phyloP scores from a whole-genome alignment of 2,329 filamentous ascomycete species.

The Colletotrichum agaves region DNA sequence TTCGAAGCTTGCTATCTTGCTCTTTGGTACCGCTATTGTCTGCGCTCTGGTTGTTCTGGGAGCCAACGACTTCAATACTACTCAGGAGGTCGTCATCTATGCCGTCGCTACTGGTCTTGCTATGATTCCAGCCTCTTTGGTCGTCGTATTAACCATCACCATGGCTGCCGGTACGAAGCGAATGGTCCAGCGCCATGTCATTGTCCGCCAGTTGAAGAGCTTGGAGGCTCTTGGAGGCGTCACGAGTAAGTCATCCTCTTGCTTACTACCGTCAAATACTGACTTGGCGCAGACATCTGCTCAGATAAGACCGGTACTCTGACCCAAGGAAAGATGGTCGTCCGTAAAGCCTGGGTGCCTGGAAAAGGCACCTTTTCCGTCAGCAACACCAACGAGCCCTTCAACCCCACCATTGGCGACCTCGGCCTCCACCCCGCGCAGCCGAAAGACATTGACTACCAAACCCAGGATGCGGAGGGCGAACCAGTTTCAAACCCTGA shows the following conservation, averaged over 20 bases:
- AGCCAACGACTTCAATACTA: slow-evolving; percentile 52
- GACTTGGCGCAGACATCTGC: slow-evolving; percentile 56
- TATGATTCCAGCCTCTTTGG: slow-evolving; percentile 63
- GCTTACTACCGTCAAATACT: background rate
- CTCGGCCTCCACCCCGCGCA: slow-evolving; percentile 52
- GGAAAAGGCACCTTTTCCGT: slow-evolving; percentile 59
- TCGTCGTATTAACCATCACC: slow-evolving; percentile 67
- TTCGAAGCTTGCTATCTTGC: slow-evolving; percentile 74
- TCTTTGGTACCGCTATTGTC: slow-evolving; percentile 69
- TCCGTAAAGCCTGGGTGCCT: slow-evolving; percentile 63
- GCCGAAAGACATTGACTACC: slow-evolving; percentile 49
- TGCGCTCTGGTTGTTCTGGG: slow-evolving; percentile 58
- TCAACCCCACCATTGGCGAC: slow-evolving; percentile 65
- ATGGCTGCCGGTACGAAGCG: slow-evolving; percentile 65
- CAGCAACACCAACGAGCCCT: slow-evolving; percentile 61
- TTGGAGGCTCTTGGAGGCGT: slow-evolving; percentile 66
- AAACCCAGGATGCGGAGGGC: slow-evolving; percentile 42
- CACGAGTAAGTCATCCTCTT: slow-evolving; percentile 43
- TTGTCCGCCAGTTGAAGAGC: slow-evolving; percentile 62
- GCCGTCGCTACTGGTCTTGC: slow-evolving; percentile 58
- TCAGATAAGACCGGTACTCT: slow-evolving; percentile 68
- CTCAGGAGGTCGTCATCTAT: slow-evolving; percentile 55
- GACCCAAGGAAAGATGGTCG: slow-evolving; percentile 65
- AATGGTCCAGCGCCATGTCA: slow-evolving; percentile 64
- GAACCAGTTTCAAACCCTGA: slow-evolving; percentile 40